phyloP scores from a whole-genome alignment of 2,329 filamentous ascomycete species.

The Diaporthe longicolla region DNA sequence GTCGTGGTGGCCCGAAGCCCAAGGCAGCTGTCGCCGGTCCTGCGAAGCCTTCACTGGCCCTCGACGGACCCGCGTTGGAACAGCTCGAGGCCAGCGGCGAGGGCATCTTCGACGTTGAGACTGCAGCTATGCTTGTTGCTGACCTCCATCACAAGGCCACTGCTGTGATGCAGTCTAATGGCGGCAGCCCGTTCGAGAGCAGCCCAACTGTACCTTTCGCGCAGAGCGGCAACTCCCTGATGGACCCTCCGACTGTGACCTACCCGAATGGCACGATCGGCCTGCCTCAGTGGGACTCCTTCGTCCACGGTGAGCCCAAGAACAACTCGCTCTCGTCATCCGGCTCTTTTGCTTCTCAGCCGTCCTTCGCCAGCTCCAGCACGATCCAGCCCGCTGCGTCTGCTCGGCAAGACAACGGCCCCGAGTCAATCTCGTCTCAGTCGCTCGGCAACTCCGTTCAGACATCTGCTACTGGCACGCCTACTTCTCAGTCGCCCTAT shows the following conservation, averaged over 20 bases:
- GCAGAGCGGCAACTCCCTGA: conserved; percentile 77
- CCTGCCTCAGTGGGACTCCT: conserved; percentile 90
- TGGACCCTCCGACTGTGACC: conserved; percentile 79
- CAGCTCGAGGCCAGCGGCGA: conserved; percentile 94
- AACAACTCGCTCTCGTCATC: conserved; percentile 79
- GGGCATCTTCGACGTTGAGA: conserved; percentile 94
- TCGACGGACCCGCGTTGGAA: conserved; percentile 89
- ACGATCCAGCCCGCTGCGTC: conserved; percentile 61
- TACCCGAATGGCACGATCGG: conserved; percentile 86
- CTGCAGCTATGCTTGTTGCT: conserved; percentile 97
- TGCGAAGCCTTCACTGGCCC: conserved; percentile 82
- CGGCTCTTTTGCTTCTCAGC: conserved; percentile 77
- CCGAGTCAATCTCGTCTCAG: conserved; percentile 66
- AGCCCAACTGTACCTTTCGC: conserved; percentile 78
- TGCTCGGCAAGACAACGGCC: conserved; percentile 71
- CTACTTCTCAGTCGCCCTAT: conserved; percentile 81
- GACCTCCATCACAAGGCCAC: conserved; percentile 97
- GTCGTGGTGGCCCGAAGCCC: conserved; percentile 80
- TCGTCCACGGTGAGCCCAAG: conserved; percentile 83
- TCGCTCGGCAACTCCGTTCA: conserved; percentile 81
- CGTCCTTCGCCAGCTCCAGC: conserved; percentile 72
- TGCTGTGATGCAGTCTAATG: conserved; percentile 73
- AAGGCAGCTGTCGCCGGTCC: conserved; percentile 71
- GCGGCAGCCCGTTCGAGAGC: conserved; percentile 69
- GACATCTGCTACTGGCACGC: conserved; percentile 77